Evolutionary conservation across 768 basidiomycete genomes (phyloP).

Genomic region (Mycena albidolilacea): DNA sequence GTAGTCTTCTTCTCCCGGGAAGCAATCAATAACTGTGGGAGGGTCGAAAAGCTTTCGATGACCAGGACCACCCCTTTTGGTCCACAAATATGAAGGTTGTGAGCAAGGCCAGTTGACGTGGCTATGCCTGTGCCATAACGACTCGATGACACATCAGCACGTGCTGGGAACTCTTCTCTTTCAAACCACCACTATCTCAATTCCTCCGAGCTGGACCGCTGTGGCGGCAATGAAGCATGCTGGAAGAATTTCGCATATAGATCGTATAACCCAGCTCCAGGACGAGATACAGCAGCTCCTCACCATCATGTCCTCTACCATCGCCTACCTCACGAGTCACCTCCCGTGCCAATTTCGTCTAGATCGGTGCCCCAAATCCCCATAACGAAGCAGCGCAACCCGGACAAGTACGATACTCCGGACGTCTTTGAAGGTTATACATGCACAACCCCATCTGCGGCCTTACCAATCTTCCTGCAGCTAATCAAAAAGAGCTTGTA

Average conservation of each 20-base stretch:
- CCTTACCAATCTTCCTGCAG: conserved; percentile 53
- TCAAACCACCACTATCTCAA: too few species aligned
- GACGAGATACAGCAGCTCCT: conserved; percentile 95
- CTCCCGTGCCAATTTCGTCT: conserved; percentile 80
- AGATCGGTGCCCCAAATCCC: conserved; percentile 86
- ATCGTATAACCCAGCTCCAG: conserved; percentile 95
- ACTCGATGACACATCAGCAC: too few species aligned
- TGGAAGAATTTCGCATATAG: conserved; percentile 96
- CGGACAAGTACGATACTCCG: conserved; percentile 79
- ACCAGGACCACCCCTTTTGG: too few species aligned
- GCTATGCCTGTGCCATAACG: too few species aligned
- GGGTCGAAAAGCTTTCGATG: too few species aligned
- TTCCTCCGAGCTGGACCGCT: too few species aligned
- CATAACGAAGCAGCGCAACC: conserved; percentile 84
- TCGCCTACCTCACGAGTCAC: conserved; percentile 89
- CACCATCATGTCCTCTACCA: conserved; percentile 88
- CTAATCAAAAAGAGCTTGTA: conserved; percentile 88
- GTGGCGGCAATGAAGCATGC: too few species aligned
- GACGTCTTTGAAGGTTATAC: conserved; percentile 78
- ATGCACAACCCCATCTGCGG: neutral
- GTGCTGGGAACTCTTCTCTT: too few species aligned
- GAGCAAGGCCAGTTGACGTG: too few species aligned
- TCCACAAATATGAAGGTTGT: too few species aligned
- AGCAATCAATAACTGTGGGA: too few species aligned
- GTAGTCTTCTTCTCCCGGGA: too few species aligned